Evolutionary conservation across 805 yeast genomes (phyloP).

Genomic region (Cyberlindnera maritima): DNA sequence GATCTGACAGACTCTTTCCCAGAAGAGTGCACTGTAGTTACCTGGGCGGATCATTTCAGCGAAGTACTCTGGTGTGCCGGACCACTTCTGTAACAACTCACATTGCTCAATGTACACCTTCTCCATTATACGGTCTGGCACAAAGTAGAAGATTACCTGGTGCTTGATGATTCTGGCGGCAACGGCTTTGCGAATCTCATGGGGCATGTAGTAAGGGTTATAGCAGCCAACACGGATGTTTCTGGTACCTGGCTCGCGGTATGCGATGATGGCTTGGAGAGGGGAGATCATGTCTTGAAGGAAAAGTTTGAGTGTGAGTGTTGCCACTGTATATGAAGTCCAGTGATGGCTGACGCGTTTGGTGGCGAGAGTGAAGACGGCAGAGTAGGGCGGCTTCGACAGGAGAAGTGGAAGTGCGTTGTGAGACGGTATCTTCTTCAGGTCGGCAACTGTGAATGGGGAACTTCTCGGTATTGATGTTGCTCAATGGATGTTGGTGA

Average conservation of each 20-base stretch:
- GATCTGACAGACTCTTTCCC: slow-evolving; percentile 11
- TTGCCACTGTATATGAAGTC: not conserved
- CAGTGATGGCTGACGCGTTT: not conserved
- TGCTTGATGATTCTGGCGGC: slow-evolving; percentile 14
- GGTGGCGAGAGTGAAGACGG: too few species aligned
- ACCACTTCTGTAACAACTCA: not conserved
- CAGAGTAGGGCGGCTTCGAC: not conserved
- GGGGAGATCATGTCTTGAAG: not conserved
- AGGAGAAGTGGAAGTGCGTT: not conserved
- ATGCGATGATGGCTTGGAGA: slow-evolving; percentile 10
- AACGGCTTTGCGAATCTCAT: slow-evolving; percentile 14
- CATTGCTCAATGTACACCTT: slow-evolving; percentile 6
- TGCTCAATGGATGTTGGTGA: not conserved
- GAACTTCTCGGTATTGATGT: too few species aligned
- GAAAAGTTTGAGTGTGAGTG: not conserved
- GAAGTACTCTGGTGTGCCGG: not conserved
- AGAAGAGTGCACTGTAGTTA: slow-evolving; percentile 7
- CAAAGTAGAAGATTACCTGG: slow-evolving; percentile 5
- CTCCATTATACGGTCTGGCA: slow-evolving; percentile 12
- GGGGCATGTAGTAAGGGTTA: slow-evolving; percentile 18
- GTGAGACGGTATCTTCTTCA: not conserved
- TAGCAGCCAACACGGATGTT: slow-evolving; percentile 11
- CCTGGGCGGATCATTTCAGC: slow-evolving; percentile 8
- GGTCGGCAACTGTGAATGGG: too few species aligned
- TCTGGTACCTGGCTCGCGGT: slow-evolving; percentile 9